These are phyloP conservation scores for Betula pendula DNA, from an alignment of 306 rosid genomes.

Conservation along the genomic window DNA sequence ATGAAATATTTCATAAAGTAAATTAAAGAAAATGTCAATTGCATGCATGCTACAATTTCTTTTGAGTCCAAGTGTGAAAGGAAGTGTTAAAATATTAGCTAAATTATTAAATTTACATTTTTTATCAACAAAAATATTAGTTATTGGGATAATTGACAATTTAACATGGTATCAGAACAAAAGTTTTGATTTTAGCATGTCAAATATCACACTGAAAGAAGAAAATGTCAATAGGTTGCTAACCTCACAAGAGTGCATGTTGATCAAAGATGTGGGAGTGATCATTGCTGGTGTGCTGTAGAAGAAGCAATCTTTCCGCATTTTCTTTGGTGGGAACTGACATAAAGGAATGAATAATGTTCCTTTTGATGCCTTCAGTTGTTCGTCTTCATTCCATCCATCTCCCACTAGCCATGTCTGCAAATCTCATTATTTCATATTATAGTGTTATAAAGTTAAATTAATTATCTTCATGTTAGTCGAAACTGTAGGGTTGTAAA, in stretches of 20 bases:
- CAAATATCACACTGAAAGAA: background rate
- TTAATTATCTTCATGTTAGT: too few relatives aligned
- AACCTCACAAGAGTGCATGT: slow-evolving; percentile 86
- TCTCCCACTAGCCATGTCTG: slow-evolving; percentile 82
- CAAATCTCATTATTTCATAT: background rate
- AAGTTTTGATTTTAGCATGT: too few relatives aligned
- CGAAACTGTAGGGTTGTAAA: too few relatives aligned
- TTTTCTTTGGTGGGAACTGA: slow-evolving; percentile 63
- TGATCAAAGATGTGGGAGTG: slow-evolving; percentile 48
- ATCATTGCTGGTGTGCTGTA: slow-evolving; percentile 71
- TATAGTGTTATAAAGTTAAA: too few relatives aligned
- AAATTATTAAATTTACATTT: too few relatives aligned
- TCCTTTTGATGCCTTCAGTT: slow-evolving; percentile 66
- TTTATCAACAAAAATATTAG: too few relatives aligned
- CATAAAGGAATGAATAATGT: slow-evolving; percentile 68
- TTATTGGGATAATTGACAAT: too few relatives aligned
- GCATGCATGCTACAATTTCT: too few relatives aligned
- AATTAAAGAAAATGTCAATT: too few relatives aligned
- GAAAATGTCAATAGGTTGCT: background rate
- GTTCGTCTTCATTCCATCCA: slow-evolving; percentile 49
- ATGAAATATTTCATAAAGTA: too few relatives aligned
- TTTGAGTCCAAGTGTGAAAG: too few relatives aligned
- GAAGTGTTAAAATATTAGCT: background rate
- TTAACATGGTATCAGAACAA: too few relatives aligned
- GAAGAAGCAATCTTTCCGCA: slow-evolving; percentile 72